Conservation (phyloP, 495 filamentous ascomycete species). For the Lophium mytilinum region DNA sequence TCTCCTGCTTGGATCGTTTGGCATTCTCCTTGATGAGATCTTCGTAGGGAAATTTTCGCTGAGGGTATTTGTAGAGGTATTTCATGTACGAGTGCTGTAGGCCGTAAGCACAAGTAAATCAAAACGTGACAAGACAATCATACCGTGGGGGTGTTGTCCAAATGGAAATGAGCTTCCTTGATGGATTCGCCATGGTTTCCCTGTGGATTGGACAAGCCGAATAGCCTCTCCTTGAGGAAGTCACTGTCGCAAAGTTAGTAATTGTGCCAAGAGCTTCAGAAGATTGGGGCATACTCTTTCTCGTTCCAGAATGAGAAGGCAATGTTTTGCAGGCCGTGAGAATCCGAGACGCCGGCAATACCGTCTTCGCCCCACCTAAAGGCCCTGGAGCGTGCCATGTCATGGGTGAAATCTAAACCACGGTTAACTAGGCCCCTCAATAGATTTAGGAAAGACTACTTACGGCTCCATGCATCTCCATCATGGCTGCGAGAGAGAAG, state of each 20-base stretch:
- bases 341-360: slow-evolving; percentile 91
- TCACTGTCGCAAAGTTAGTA: slow-evolving; percentile 45
- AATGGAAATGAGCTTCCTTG: slow-evolving; percentile 92
- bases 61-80: slow-evolving; percentile 93
- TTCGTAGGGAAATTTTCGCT: slow-evolving; percentile 84
- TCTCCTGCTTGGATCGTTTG: slow-evolving; percentile 60
- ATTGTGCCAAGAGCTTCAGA: neutral
- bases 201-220: slow-evolving; percentile 89
- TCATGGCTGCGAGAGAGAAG: slow-evolving; percentile 42
- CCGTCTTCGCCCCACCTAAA: slow-evolving; percentile 97
- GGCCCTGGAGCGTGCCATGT: slow-evolving; percentile 75
- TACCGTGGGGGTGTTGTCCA: slow-evolving; percentile 76
- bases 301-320: slow-evolving; percentile 97
- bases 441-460: slow-evolving; percentile 32
- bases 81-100: slow-evolving; percentile 96
- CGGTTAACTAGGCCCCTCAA: slow-evolving; percentile 4
- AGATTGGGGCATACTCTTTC: slow-evolving; percentile 62
- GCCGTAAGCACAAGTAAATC: slow-evolving; percentile 18
- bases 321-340: slow-evolving; percentile 82
- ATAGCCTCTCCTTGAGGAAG: slow-evolving; percentile 88
- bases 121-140: slow-evolving; percentile 33
- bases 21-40: slow-evolving; percentile 78
- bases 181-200: slow-evolving; percentile 95
- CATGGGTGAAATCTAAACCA: slow-evolving; percentile 76
- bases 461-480: slow-evolving; percentile 94